Base-by-base conservation (phyloP, 768 basidiomycete genomes). In the Phanerodontia chrysosporium region DNA sequence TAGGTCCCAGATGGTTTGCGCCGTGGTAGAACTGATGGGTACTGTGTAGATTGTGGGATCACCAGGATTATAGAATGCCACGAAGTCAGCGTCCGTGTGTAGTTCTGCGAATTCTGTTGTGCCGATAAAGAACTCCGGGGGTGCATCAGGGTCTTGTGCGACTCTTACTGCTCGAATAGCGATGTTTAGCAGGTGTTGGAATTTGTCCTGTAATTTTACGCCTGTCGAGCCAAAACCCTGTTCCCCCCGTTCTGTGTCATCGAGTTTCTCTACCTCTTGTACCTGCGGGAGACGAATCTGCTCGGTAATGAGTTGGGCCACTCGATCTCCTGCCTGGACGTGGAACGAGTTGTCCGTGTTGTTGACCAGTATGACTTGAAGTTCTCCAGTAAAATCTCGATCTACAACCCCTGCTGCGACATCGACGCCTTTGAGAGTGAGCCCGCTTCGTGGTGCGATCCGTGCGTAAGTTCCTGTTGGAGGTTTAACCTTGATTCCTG, bases 281-380 rank as follows among this genome's bases (percentile, higher is more conserved):
- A 28, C 25, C 12, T 6, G 12, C 24, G 1, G 48, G 25, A 7
- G 25, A 29, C 10, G 30, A 18, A 45, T 53, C 35, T 30, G 2
- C 22, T 61, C 60, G 10, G 54, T 21, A 9, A 58, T 61, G 25
- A 61, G 56, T 56, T 58, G 60, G 2, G 56, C 51, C 1, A 61
- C 48, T 12, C 22, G 24, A 14, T 51, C 48, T 22, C 51, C 36
- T 36, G 29, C 9, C 7, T 52, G 39, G 49, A 61, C 56, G 22
- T 51, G n/a, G n/a, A 58, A 55, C 8, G 13, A 5, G 3, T 5
- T 45, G 22, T 57, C 27, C 4, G 22, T 51, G 36, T 46, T 61
- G 51, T 61, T 61, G 12, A 53, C 49, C n/a, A 61, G 32, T 3
- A 58, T 39, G n/a, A 61, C 56, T 42, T 53, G 49, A 9, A 61